Evolutionary conservation across 805 yeast species (phyloP), one percentile per base, ranked within the genome.

Genomic region (Scheffersomyces ergatensis): DNA sequence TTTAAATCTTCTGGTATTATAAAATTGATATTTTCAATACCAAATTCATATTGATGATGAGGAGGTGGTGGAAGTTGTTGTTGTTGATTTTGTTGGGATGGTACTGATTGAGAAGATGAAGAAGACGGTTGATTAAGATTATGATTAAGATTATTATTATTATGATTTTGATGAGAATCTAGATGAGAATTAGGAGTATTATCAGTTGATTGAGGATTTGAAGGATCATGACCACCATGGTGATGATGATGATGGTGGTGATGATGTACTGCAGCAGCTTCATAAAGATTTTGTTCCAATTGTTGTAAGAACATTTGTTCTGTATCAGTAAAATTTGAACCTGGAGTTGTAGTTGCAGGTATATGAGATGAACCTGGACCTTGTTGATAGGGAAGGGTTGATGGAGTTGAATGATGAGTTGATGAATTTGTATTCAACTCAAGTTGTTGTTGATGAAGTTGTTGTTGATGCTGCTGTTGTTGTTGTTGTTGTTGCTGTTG

Each of bases 251-350:
- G 39, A 18, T 34, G 38, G 8, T 33, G 17, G 7, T 32, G 39
- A 11, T 42, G 42, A n/a, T 43, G 42, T 4, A 29, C 32, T 5
- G 32, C 32, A 5, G 32, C 32, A 29, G 32, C 32, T 4, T 57
- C 59, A 46, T 62, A 62, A 31, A 63, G 44, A 38, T 55, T 57
- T 17, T 52, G 53, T 30, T 62, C 67, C 21, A 64, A 44, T 38
- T 61, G 65, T 29, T 60, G 58, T 30, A 63, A 48, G 34, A 58
- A 54, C 43, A 49, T 44, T 34, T 54, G 59, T 15, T 60, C 63
- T 23, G 51, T 47, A 21, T 58, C 63, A 20, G 53, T 40, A 38
- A 55, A 56, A 27, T 54, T 51, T 20, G 38, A 30, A 29, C 18
- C 18, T 4, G 41, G 35, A 8, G 44, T 34, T 5, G 25, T 17